Percentiles rank a stretch among this genome's conserved stretches.
phyloP scores from a whole-genome alignment of 345 rosid genomes.

The Microcos paniculata region DNA sequence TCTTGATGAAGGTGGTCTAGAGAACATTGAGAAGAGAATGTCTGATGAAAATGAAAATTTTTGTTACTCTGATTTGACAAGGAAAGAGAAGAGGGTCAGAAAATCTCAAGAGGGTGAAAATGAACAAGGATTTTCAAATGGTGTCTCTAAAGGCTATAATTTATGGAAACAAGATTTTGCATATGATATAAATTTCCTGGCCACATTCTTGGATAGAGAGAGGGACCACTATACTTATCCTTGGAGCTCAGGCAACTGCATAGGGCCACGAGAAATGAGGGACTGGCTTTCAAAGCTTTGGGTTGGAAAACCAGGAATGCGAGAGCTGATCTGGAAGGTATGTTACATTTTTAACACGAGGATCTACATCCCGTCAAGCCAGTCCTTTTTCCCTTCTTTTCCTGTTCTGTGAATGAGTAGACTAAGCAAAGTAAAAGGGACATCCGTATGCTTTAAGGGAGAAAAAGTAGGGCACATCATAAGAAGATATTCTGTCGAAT shows the following conservation, averaged over 20 bases:
- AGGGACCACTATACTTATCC: slow-evolving; percentile 86
- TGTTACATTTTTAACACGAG: neutral
- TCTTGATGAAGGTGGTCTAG: slow-evolving; percentile 51
- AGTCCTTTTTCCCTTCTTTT: neutral
- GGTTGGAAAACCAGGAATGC: slow-evolving; percentile 70
- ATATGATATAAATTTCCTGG: slow-evolving; percentile 66
- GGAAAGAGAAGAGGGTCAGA: slow-evolving; percentile 79
- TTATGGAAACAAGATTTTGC: slow-evolving; percentile 61
- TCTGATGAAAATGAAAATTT: slow-evolving; percentile 31
- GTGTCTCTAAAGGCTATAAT: slow-evolving; percentile 36
- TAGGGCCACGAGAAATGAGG: slow-evolving; percentile 96
- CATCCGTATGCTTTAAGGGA: neutral
- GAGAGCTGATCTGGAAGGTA: slow-evolving; percentile 93
- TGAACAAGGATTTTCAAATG: slow-evolving; percentile 33
- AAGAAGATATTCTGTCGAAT: neutral
- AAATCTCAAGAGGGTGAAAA: slow-evolving; percentile 33
- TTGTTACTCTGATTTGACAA: slow-evolving; percentile 58
- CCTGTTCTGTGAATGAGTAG: neutral
- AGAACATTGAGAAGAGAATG: slow-evolving; percentile 32
- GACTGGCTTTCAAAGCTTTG: slow-evolving; percentile 87
- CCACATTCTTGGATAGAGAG: slow-evolving; percentile 69
- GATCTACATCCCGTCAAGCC: neutral
- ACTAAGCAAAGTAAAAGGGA: neutral
- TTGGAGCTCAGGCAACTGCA: slow-evolving; percentile 85
- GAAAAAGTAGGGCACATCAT: neutral